These are phyloP conservation scores for Claviceps sp. DNA, from an alignment of 2,329 filamentous ascomycete genomes.

Conservation along the genomic window DNA sequence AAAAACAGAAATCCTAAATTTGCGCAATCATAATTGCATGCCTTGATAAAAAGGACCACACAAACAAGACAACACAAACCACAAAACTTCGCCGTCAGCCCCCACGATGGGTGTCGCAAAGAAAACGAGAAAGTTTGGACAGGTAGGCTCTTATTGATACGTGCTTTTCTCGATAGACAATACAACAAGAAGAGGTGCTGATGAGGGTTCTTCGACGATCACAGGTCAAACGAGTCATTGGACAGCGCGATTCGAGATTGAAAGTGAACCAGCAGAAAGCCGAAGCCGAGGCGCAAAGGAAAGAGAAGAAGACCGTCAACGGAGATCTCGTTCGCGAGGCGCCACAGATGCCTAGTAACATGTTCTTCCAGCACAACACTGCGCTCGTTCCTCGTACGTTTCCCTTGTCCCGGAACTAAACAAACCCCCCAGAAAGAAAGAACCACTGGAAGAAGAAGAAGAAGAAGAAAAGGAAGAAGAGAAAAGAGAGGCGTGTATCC, in stretches of 20 bases:
- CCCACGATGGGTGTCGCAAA: conserved; percentile 70
- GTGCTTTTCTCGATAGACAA: background rate
- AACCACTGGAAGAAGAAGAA: background rate
- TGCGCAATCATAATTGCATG: too few relatives aligned
- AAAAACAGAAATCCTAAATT: background rate
- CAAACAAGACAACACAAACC: background rate
- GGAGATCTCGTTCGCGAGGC: conserved; percentile 61
- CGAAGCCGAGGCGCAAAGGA: conserved; percentile 43
- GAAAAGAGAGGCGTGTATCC: background rate
- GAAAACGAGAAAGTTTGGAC: conserved; percentile 82
- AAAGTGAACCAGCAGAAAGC: conserved; percentile 67
- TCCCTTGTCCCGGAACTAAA: too few relatives aligned
- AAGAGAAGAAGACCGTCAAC: conserved; percentile 40
- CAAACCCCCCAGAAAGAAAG: too few relatives aligned
- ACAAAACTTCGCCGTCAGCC: background rate
- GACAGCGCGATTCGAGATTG: conserved; percentile 64
- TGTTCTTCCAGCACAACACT: conserved; percentile 85
- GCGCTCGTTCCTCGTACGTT: conserved; percentile 52
- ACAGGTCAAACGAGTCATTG: conserved; percentile 68
- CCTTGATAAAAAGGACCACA: background rate
- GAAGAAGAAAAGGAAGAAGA: background rate
- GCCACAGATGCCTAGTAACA: conserved; percentile 66
- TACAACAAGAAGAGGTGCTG: background rate
- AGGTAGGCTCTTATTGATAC: conserved; percentile 30
- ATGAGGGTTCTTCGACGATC: background rate